These are phyloP conservation scores for Tetrahymena thermophila DNA, from an alignment of 73 alveolate species.

Conservation along the genomic window DNA sequence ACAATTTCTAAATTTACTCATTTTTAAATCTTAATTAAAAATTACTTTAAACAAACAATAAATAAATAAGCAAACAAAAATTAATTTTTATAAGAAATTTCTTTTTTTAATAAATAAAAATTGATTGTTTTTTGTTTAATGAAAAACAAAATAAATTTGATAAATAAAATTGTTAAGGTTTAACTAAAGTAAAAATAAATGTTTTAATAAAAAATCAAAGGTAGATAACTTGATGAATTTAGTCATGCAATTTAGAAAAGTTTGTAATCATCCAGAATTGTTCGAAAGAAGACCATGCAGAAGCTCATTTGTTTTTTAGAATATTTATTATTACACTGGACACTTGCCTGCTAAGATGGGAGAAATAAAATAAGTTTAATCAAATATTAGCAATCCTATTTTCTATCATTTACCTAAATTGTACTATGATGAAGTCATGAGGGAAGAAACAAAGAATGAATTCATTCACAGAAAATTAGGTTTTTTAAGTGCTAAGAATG, in stretches of 20 bases:
- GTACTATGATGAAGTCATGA: constrained; percentile 67
- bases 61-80: too few species aligned
- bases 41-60: too few species aligned
- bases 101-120: too few species aligned
- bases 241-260: constrained; percentile 94
- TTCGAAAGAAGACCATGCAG: constrained; percentile 91
- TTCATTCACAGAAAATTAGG: not conserved
- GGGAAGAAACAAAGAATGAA: not conserved
- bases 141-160: too few species aligned
- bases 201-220: not conserved
- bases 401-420: constrained; percentile 70
- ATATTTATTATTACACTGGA: constrained; percentile 54
- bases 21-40: too few species aligned
- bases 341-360: constrained; percentile 30
- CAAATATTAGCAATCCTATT: constrained; percentile 57
- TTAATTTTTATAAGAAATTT: too few species aligned
- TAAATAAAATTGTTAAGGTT: too few species aligned
- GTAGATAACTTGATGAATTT: constrained; percentile 94
- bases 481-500: not conserved
- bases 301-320: constrained; percentile 76
- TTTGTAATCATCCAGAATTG: constrained; percentile 96
- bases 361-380: constrained; percentile 34
- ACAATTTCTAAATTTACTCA: not conserved
- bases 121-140: too few species aligned
- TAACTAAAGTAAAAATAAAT: too few species aligned